Evolutionary conservation across 108 stramenopile genomes (phyloP).

Genomic region (Nitzschia sp.): DNA sequence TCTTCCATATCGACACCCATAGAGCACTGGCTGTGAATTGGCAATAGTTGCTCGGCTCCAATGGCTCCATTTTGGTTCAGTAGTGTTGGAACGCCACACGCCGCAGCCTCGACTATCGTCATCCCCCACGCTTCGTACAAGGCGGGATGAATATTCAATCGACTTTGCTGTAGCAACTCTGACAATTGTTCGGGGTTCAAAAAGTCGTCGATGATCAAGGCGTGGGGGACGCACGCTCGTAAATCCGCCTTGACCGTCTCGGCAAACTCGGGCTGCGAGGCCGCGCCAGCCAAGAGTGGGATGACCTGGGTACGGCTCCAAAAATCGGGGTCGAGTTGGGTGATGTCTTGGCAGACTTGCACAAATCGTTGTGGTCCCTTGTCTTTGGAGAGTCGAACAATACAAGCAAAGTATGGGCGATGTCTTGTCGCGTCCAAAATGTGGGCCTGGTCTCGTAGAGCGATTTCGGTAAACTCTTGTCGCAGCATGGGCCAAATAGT

Average conservation of each 20-base stretch:
- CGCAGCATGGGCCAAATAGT: constrained; percentile 3
- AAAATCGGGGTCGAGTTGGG: background rate
- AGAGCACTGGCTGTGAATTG: background rate
- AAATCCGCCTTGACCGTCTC: constrained; percentile 23
- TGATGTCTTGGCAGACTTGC: background rate
- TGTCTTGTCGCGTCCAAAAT: background rate
- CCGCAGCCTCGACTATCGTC: constrained; percentile 62
- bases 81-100: constrained; percentile 50
- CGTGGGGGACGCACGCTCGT: constrained; percentile 1
- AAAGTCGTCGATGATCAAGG: constrained; percentile 28
- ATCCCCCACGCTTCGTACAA: constrained; percentile 65
- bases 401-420: constrained; percentile 3
- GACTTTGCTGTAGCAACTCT: constrained; percentile 32
- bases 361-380: constrained; percentile 6
- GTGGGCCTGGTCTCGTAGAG: background rate
- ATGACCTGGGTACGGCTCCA: background rate
- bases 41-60: constrained; percentile 25
- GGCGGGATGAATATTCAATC: constrained; percentile 58
- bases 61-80: constrained; percentile 30
- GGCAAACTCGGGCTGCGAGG: constrained; percentile 44
- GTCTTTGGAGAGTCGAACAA: background rate
- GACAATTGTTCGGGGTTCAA: constrained; percentile 47
- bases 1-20: constrained; percentile 2
- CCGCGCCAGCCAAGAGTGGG: constrained; percentile 48
- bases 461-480: constrained; percentile 2